Base-by-base conservation (phyloP, 371 early-diverging fungal species). In the Mucor sp. region DNA sequence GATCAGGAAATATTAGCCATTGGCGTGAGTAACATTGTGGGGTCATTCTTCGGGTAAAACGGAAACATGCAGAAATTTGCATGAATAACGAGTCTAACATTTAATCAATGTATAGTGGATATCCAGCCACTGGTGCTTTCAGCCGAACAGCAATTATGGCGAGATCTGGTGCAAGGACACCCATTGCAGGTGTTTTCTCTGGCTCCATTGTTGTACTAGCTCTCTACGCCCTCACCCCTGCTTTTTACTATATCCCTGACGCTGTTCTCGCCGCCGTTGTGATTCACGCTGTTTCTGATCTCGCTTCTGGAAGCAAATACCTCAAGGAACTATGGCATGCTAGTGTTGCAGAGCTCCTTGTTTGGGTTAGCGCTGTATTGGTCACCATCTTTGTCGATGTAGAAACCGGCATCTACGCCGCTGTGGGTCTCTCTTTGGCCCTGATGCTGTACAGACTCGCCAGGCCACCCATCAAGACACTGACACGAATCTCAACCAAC, bases 101-200 rank as follows among this genome's bases (percentile, higher is more conserved):
- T 56, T 17, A 1, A 41, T 21, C 32, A 32, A 30, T 50, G 23
- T 59, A 33, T 35, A 90, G 92, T 12, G 92, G 89, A 0, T 94
- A 90, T 76, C 93, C 96, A 12, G 88, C 91, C 8, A 94, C 95
- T 21, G 96, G 96, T n/a, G 93, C 95, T 1, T 95, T 97, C 72
- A 93, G 93, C 21, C 89, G 97, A 57, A 90, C 94, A 0, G 93
- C 95, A 14, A 86, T 96, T 68, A 94, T 93, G 83, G 77, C 87
- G 47, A 79, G 88, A 60, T 88, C 91, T 19, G 95, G 95, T 6
- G 94, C 91, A 21, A 83, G 89, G 48, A 92, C 95, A 0, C 95
- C 97, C 0, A 71, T 93, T 6, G 92, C 93, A 3, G 92, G 93
- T 17, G 71, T 93, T 28, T 86, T 94, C 74, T 89, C 93, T 5